Evolutionary conservation across 768 basidiomycete species (phyloP).

Genomic region (Cyclocybe aegerita): DNA sequence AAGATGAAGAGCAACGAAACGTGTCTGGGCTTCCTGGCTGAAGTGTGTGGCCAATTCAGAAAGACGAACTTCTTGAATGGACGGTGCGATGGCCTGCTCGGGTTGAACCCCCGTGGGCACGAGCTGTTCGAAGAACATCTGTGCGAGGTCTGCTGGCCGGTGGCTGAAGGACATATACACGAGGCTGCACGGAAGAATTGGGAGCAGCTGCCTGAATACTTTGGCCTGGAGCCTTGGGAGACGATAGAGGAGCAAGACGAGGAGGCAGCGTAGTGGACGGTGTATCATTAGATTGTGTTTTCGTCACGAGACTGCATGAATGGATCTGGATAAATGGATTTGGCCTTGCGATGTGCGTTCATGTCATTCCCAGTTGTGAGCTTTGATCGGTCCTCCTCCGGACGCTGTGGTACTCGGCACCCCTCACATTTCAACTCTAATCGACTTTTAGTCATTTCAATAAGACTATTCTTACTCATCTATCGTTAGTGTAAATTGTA

Average conservation of each 20-base stretch:
- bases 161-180: conserved; percentile 1
- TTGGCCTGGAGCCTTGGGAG: conserved; percentile 7
- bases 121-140: conserved; percentile 8
- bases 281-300: conserved; percentile 1
- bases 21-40: neutral
- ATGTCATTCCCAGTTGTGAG: neutral
- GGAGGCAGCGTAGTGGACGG: neutral
- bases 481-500: no score
- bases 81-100: conserved; percentile 11
- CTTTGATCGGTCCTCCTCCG: conserved; percentile 1
- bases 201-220: conserved; percentile 6
- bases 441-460: no score
- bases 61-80: conserved; percentile 10
- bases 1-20: neutral
- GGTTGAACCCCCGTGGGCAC: conserved; percentile 1
- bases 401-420: no score
- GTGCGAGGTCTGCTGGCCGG: conserved; percentile 11
- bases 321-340: conserved; percentile 20
- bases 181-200: conserved; percentile 9
- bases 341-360: conserved; percentile 4
- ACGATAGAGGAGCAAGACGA: neutral
- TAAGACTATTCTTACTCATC: no score
- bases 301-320: conserved; percentile 13
- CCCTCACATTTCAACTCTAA: no score
- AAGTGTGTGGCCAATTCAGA: conserved; percentile 4